Percentiles rank a stretch among this genome's conserved stretches.
Evolutionary conservation across 768 basidiomycete species (phyloP).

Genomic region (Phylloporus sp.): DNA sequence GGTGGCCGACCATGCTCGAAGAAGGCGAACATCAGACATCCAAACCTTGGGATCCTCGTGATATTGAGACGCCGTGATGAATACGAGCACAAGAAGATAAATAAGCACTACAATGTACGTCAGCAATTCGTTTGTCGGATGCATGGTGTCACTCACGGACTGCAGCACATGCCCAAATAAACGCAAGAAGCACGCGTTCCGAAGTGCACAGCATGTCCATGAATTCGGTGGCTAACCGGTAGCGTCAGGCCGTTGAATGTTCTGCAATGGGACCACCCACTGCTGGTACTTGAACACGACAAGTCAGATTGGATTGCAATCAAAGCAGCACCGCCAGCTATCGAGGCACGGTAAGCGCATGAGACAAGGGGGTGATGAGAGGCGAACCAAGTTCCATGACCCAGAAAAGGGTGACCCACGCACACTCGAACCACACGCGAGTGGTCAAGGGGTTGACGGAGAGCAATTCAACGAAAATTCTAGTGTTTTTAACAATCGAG

Average conservation of each 20-base stretch:
- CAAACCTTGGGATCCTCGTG: constrained; percentile 49
- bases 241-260: constrained; percentile 1
- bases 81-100: constrained; percentile 51
- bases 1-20: constrained; percentile 34
- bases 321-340: constrained; percentile 53
- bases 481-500: constrained; percentile 18
- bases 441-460: constrained; percentile 48
- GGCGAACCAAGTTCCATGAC: constrained; percentile 56
- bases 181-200: constrained; percentile 51
- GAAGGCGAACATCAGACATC: constrained; percentile 44
- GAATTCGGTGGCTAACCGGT: not conserved
- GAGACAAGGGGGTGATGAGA: not conserved
- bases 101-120: constrained; percentile 42
- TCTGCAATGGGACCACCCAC: constrained; percentile 20
- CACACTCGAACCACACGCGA: constrained; percentile 69
- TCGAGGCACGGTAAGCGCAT: constrained; percentile 3
- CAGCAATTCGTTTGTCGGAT: not conserved
- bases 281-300: constrained; percentile 33
- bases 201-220: constrained; percentile 42
- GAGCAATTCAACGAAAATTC: constrained; percentile 57
- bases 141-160: constrained; percentile 34
- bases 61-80: constrained; percentile 41
- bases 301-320: constrained; percentile 36
- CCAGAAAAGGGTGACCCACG: constrained; percentile 58
- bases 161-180: constrained; percentile 51